Base-by-base conservation (phyloP, 345 rosid genomes). In the Passiflora organensis region DNA sequence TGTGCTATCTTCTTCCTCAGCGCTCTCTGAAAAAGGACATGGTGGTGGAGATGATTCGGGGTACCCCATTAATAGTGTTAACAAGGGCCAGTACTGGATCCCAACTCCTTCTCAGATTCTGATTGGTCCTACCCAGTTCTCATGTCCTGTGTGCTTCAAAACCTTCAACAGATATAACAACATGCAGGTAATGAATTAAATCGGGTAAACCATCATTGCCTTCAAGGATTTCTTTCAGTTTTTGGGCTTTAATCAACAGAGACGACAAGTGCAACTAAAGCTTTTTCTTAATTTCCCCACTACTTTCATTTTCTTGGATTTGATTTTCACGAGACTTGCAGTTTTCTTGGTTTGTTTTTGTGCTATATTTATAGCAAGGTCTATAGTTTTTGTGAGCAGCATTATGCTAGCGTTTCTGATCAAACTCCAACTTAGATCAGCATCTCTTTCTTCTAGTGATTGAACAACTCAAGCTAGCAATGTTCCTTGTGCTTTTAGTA, bases 51-150 rank as follows among this genome's bases (percentile, higher is more conserved):
- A 75, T 34, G 81, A 66, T 70, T 79, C 66, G 42, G 81, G 71
- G 47, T 77, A 76, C 70, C 76, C 80, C 17, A 64, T 81, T 37
- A 82, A 60, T 70, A 83, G 88, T 76, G 85, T 90, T 54, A 84
- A 82, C 68, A 90, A 84, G 76, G 96, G 97, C 68, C 94, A 87
- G 60, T 87, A 87, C 56, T 91, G 97, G 97, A 91, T 91, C 82
- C 97, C 97, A 32, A 91, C 97, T 8, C 95, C 96, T 67, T 77
- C 97, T 52, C 97, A 91, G 82, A 91, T 91, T 81, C 89, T 91
- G 55, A 85, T 87, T 69, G 97, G 97, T 16, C 97, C 97, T 55
- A 91, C 96, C 2, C 97, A 91, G 75, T 91, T 91, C 73, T 87
- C 96, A 51, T 91, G 97, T 83, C 96, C 96, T 80, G 86, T 91